Percentiles rank a stretch among this genome's conserved stretches.
Evolutionary conservation across 495 filamentous ascomycete genomes (phyloP).

Genomic region (Neurospora hispaniola): DNA sequence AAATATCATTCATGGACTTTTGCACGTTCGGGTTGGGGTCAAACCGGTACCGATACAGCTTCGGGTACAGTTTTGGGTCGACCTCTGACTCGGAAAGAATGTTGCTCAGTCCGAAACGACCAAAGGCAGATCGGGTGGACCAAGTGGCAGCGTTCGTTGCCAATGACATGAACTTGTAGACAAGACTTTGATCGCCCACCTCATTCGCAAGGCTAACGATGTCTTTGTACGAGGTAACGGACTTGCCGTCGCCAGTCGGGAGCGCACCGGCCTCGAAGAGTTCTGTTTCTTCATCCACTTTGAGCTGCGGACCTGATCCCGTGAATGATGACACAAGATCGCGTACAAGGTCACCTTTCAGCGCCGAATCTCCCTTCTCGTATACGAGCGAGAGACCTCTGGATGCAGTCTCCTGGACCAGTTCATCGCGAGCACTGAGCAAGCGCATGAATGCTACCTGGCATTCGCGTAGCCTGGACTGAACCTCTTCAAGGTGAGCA

Average conservation of each 20-base stretch:
- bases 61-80: constrained; percentile 89
- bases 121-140: constrained; percentile 90
- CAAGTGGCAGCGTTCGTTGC: constrained; percentile 91
- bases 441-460: constrained; percentile 81
- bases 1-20: constrained; percentile 93
- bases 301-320: constrained; percentile 57
- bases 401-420: constrained; percentile 91
- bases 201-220: constrained; percentile 89
- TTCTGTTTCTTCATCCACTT: constrained; percentile 78
- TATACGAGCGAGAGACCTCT: constrained; percentile 84
- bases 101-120: constrained; percentile 81
- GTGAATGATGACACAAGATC: constrained; percentile 86
- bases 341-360: constrained; percentile 73
- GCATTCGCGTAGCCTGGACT: constrained; percentile 60
- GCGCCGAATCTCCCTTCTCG: constrained; percentile 70
- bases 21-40: constrained; percentile 90
- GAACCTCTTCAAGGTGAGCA: constrained; percentile 60
- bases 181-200: constrained; percentile 84
- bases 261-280: constrained; percentile 89
- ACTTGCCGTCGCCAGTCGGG: constrained; percentile 81
- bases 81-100: constrained; percentile 82
- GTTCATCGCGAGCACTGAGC: constrained; percentile 79
- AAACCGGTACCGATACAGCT: constrained; percentile 86
- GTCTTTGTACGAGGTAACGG: constrained; percentile 87
- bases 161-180: constrained; percentile 95